Base-by-base conservation (phyloP, 345 rosid species). In the Lagerstroemia speciosa region DNA sequence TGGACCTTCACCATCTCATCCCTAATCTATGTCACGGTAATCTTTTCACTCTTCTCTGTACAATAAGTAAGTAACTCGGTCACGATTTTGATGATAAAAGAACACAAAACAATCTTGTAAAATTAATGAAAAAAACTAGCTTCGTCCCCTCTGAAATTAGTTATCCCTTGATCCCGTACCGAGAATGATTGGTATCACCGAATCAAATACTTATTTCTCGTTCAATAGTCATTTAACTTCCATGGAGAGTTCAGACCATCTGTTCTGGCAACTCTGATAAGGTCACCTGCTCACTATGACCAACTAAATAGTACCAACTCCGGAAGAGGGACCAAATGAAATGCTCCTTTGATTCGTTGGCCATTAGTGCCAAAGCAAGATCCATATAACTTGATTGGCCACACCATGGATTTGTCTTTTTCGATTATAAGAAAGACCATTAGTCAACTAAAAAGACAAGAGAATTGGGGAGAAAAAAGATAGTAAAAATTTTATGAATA, bases 1-100 rank as follows among this genome's bases (percentile, higher is more conserved):
- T 93, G 98, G 98, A 93, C 97, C 34, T 90, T 90, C 82, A 93
- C 96, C n/a, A 72, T 83, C 41, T 85, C 93, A 19, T 93, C 98
- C 55, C 86, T 93, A 60, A 80, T 90, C 65, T 93, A 93, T 55
- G 90, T 84, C 80, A 50, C 78, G 88, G 98, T 90, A 84, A 67
- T 19, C 41, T 22, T 7, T 62, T 2, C 29, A 20, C 29, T 10
- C 45, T 36, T 16, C 22, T 36, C 66, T 8, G 22, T 37, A 22
- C 67, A 30, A 27, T 61, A 8, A 24, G 31, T n/a, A n/a, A n/a
- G n/a, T n/a, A n/a, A 29, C 34, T 34, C 20, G 24, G 10, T 38
- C 12, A 20, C 36, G 67, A 65, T 1, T 2, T 24, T 2, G 30
- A 57, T 9, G 2, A 36, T 36, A 36, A 36, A 36, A 36, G 38